Evolutionary conservation across 208 protist genomes (phyloP).

Genomic region (Acanthamoeba healyi): DNA sequence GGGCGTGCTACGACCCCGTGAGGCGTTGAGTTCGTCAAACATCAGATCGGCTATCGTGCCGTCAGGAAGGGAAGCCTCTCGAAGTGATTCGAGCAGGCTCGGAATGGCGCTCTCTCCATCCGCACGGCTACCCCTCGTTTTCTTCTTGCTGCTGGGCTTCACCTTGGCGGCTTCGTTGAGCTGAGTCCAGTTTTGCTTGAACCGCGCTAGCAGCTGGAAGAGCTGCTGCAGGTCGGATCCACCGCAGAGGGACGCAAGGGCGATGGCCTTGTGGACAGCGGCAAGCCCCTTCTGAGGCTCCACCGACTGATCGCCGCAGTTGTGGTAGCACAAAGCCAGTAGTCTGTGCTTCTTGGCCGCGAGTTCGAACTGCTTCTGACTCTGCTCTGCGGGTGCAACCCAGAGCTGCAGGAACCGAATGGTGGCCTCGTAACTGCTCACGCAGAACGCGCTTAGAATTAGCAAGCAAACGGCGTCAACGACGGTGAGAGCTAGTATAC

Average conservation of each 20-base stretch:
- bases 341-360: slow-evolving; percentile 24
- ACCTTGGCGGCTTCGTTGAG: background rate
- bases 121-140: background rate
- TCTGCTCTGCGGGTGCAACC: background rate
- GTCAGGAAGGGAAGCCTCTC: background rate
- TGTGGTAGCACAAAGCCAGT: slow-evolving; percentile 13
- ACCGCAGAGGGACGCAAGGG: background rate
- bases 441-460: too few species aligned
- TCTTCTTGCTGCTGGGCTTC: background rate
- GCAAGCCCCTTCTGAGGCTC: background rate
- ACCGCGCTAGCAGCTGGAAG: slow-evolving; percentile 57
- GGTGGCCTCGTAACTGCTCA: background rate
- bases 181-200: slow-evolving; percentile 40
- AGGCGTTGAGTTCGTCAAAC: slow-evolving; percentile 34
- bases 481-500: background rate
- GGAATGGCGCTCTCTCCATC: background rate
- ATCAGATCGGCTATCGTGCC: background rate
- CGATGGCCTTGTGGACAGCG: slow-evolving; percentile 48
- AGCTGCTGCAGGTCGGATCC: background rate
- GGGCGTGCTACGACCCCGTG: background rate
- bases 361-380: slow-evolving; percentile 29
- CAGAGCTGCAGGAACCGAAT: background rate
- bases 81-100: background rate
- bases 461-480: background rate
- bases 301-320: background rate